Conservation (phyloP, 805 yeast species). For the Pachysolen tannophilus region DNA sequence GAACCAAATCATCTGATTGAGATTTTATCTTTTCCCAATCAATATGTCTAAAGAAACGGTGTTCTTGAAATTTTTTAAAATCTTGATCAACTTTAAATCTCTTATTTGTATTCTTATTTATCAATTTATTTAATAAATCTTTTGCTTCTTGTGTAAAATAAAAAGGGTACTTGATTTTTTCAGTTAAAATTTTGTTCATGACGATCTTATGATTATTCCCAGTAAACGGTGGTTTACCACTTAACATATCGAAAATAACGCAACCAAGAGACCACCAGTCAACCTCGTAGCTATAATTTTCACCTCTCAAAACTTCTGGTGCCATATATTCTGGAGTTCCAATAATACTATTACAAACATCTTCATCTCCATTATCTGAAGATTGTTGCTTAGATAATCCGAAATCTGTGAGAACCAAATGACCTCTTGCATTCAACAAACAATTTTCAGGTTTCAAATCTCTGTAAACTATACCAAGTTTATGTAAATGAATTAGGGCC, state of each 20-base stretch:
- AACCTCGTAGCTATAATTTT: constrained; percentile 68
- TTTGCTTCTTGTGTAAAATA: constrained; percentile 75
- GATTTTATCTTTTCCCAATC: constrained; percentile 55
- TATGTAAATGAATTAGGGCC: constrained; percentile 69
- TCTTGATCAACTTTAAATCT: constrained; percentile 52
- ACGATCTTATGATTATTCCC: constrained; percentile 74
- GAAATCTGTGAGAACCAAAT: constrained; percentile 77
- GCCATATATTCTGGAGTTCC: constrained; percentile 88
- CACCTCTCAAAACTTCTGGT: constrained; percentile 77
- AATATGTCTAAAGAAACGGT: constrained; percentile 69
- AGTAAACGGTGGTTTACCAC: constrained; percentile 85
- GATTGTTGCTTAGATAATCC: constrained; percentile 56
- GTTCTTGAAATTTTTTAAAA: constrained; percentile 48
- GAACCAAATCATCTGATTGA: constrained; percentile 40
- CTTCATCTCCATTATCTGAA: constrained; percentile 22
- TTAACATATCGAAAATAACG: constrained; percentile 67
- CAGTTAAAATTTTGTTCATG: constrained; percentile 63
- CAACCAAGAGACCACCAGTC: constrained; percentile 95
- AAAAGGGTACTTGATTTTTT: constrained; percentile 62
- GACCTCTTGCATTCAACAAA: constrained; percentile 68
- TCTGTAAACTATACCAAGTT: constrained; percentile 69
- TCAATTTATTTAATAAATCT: constrained; percentile 56
- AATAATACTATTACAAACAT: constrained; percentile 47
- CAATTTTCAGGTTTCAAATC: constrained; percentile 91
- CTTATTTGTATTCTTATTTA: constrained; percentile 63